phyloP scores from a whole-genome alignment of 176 grass and related monocot species.

The Metroxylon sagu region DNA sequence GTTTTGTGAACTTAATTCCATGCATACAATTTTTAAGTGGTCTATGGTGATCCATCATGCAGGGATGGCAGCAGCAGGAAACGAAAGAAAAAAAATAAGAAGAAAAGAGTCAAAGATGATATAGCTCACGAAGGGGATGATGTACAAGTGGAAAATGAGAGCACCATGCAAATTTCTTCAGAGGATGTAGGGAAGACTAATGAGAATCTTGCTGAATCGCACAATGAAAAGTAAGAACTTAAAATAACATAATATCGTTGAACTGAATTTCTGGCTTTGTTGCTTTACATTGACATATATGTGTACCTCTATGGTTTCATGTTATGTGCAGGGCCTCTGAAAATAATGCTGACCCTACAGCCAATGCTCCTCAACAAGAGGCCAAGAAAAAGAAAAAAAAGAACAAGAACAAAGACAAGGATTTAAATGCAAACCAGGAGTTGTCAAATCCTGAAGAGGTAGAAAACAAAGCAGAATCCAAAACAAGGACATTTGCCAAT shows the following conservation, averaged over 20 bases:
- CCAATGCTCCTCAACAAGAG: conserved; percentile 12
- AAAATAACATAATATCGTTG: too few relatives aligned
- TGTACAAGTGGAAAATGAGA: not conserved
- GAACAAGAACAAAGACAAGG: conserved; percentile 42
- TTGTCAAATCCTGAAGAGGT: conserved; percentile 19
- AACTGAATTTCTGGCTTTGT: too few relatives aligned
- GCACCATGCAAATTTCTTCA: too few relatives aligned
- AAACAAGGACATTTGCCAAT: conserved; percentile 64
- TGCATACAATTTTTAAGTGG: too few relatives aligned
- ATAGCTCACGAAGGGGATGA: not conserved
- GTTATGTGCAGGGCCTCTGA: not conserved
- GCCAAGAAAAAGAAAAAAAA: conserved; percentile 46
- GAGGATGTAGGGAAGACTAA: too few relatives aligned
- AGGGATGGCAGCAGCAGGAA: not conserved
- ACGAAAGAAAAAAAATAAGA: conserved; percentile 25
- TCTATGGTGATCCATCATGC: not conserved
- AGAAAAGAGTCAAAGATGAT: not conserved
- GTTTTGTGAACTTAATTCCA: too few relatives aligned
- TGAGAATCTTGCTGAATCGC: too few relatives aligned
- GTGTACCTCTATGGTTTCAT: not conserved
- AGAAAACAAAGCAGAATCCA: conserved; percentile 28
- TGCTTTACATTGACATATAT: too few relatives aligned
- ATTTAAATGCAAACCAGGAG: conserved; percentile 20
- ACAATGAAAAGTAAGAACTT: too few relatives aligned
- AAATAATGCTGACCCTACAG: not conserved